Conservation (phyloP, 176 grass and related monocot species). For the Echinochloa phyllopogon region DNA sequence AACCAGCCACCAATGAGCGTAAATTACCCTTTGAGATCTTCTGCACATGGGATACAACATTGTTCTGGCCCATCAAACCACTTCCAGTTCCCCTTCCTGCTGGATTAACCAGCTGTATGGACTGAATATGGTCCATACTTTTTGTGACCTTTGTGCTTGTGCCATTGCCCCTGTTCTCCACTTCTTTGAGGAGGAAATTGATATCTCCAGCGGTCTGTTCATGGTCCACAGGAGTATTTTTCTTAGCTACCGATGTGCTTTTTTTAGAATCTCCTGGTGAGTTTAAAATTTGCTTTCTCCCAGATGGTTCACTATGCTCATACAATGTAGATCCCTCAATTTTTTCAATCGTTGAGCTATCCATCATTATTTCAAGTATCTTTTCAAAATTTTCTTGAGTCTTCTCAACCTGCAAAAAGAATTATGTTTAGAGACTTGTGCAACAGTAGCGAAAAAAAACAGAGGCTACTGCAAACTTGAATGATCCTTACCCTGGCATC, state of each 20-base stretch:
- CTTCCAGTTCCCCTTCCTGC: constrained; percentile 37
- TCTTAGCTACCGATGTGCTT: constrained; percentile 38
- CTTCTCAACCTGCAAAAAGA: constrained; percentile 66
- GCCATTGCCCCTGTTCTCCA: constrained; percentile 54
- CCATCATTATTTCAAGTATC: constrained; percentile 83
- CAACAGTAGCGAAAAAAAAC: constrained; percentile 8
- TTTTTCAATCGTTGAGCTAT: constrained; percentile 43
- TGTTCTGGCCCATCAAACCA: constrained; percentile 43
- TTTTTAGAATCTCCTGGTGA: constrained; percentile 42
- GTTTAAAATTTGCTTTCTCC: constrained; percentile 45
- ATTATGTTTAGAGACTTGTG: constrained; percentile 14
- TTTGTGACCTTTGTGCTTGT: constrained; percentile 37
- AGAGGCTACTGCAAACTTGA: constrained; percentile 34
- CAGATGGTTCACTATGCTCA: constrained; percentile 41
- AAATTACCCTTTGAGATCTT: constrained; percentile 81
- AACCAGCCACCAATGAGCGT: constrained; percentile 70
- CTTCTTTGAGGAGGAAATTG: constrained; percentile 81
- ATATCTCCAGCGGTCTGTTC: constrained; percentile 79
- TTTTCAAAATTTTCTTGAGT: constrained; percentile 73
- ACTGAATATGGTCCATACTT: constrained; percentile 26
- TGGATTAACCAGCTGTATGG: constrained; percentile 37
- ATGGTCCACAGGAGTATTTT: constrained; percentile 54
- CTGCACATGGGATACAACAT: constrained; percentile 53
- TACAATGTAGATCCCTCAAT: constrained; percentile 24
- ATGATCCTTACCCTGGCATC: constrained; percentile 81